Evolutionary conservation across 139 green algal species (phyloP).

Genomic region (Deuterostichococcus epilithicus): DNA sequence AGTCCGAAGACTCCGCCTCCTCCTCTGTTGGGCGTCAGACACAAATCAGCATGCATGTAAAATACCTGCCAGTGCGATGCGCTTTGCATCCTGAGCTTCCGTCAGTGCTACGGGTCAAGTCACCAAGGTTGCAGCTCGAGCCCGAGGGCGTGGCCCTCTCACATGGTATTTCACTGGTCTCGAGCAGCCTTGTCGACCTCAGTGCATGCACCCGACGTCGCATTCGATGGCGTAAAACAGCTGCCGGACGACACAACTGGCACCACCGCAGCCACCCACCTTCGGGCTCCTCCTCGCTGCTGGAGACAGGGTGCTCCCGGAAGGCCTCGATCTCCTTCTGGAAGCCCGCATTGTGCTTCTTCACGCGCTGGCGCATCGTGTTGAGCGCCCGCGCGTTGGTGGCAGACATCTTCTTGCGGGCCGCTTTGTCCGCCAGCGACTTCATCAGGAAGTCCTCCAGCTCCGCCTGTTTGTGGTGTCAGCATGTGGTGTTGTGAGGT

Average conservation of each 20-base stretch:
- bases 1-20: constrained; percentile 41
- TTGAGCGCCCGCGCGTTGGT: constrained; percentile 95
- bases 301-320: constrained; percentile 60
- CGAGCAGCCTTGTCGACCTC: no score
- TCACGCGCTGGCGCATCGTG: constrained; percentile 95
- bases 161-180: no score
- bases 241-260: no score
- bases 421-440: constrained; percentile 70
- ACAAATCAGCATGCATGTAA: neutral
- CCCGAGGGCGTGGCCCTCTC: no score
- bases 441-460: constrained; percentile 84
- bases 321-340: constrained; percentile 54
- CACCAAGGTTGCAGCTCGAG: no score
- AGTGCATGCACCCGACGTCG: no score
- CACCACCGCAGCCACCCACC: neutral
- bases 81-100: no score
- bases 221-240: no score
- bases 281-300: constrained; percentile 43
- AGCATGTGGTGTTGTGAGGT: no score
- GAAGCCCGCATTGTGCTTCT: constrained; percentile 84
- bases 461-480: no score
- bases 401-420: constrained; percentile 89
- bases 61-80: neutral
- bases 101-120: no score
- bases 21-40: constrained; percentile 15